Evolutionary conservation across 1,284 basidiomycete species (phyloP).

Genomic region (Leccinum pachyderme): DNA sequence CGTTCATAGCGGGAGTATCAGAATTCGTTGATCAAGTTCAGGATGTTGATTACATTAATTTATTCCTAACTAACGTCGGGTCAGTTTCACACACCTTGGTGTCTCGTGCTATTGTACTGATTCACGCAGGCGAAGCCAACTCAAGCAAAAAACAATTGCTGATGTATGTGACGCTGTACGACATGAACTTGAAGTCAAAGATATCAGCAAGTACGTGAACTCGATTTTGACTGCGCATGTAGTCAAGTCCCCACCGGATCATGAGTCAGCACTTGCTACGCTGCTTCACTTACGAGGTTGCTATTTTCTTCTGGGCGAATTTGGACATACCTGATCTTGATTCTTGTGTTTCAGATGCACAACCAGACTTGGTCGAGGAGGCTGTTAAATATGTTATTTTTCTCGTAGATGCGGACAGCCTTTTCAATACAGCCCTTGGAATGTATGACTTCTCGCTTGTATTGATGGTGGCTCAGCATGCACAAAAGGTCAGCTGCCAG

Average conservation of each 20-base stretch:
- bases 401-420: conserved; percentile 87
- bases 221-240: conserved; percentile 91
- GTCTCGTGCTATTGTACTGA: conserved; percentile 1
- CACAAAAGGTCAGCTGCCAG: conserved; percentile 72
- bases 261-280: conserved; percentile 80
- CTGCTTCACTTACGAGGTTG: conserved; percentile 79
- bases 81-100: conserved; percentile 38
- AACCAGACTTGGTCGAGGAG: conserved; percentile 84
- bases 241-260: conserved; percentile 89
- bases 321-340: not conserved
- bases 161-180: conserved; percentile 81
- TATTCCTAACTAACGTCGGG: conserved; percentile 88
- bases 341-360: conserved; percentile 56
- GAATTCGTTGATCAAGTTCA: conserved; percentile 82
- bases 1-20: conserved; percentile 66
- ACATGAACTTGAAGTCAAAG: conserved; percentile 66
- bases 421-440: conserved; percentile 94
- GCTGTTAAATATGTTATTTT: conserved; percentile 99
- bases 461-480: conserved; percentile 94
- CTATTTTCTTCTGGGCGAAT: conserved; percentile 1
- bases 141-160: conserved; percentile 58
- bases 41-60: conserved; percentile 90
- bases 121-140: conserved; percentile 47
- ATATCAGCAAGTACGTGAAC: conserved; percentile 82
- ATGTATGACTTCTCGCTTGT: conserved; percentile 99